Evolutionary conservation across 2,329 filamentous ascomycete genomes (phyloP), one percentile per base, ranked within the genome.

Genomic region (Ampelomyces quisqualis): DNA sequence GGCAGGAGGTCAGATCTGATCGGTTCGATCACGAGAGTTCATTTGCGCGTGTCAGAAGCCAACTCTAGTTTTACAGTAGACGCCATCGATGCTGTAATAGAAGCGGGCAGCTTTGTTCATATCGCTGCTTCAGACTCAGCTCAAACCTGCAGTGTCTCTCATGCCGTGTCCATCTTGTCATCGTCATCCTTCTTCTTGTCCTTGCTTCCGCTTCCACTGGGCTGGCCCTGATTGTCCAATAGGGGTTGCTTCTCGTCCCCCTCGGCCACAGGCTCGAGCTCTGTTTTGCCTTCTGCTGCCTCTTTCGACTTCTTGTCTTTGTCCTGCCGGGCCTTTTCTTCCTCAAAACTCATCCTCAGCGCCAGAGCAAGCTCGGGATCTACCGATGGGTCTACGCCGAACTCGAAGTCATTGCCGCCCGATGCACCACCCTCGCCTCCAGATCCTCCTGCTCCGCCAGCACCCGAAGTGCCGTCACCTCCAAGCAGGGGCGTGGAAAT

Each of bases 331-430:
- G 90, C 90, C 75, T 94, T 94, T 72, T 98, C 93, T 68, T 98
- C 93, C 69, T 98, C 93, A 80, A 95, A 89, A 70, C 88, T 95
- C 89, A 98, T 95, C 51, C 93, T 84, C 66, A 98, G 76, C 37
- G 93, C 93, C 56, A 98, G 81, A 15, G 93, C 93, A 62, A 98
- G 75, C 70, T 98, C 93, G 3, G 93, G 93, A 65, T 98, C 93
- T 61, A 90, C 79, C 38, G 85, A 86, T 10, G 91, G 90, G 69
- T 97, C 93, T 54, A 95, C 88, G 51, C 88, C 89, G 65, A 94
- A 94, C 57, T 90, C 87, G 58, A 89, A 94, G 48, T 85, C 82
- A 40, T 78, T 80, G 22, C 74, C 79, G 42, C 74, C 77, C 29
- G 73, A 49, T 22, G 58, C 73, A 37, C 76, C 80, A 28, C 77